These are phyloP conservation scores for Fusarium sambucinum DNA, from an alignment of 2,329 filamentous ascomycete species.

Conservation along the genomic window DNA sequence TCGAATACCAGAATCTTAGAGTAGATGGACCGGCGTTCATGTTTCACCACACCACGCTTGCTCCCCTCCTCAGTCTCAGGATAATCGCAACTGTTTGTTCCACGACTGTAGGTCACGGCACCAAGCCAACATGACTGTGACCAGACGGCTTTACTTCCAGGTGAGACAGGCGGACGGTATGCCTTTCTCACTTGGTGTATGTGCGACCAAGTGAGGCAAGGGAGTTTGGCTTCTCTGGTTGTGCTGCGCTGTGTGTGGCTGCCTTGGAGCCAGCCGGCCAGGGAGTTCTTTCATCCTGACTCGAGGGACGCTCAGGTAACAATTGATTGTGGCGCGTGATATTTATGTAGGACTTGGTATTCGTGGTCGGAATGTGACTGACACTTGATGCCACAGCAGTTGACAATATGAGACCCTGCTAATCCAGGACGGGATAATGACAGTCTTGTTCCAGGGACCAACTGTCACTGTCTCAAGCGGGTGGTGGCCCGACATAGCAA, in stretches of 20 bases:
- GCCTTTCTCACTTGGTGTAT: conserved; percentile 17
- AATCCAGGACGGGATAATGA: conserved; percentile 11
- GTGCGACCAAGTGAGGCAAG: conserved; percentile 31
- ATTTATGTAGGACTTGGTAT: conserved; percentile 15
- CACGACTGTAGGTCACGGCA: conserved; percentile 25
- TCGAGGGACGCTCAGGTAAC: conserved; percentile 27
- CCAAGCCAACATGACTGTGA: conserved; percentile 18
- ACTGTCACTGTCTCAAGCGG: conserved; percentile 22
- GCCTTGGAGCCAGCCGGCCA: conserved; percentile 1
- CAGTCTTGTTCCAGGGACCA: neutral
- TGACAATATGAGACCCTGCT: conserved; percentile 23
- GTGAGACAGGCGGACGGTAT: conserved; percentile 35
- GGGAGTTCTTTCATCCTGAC: conserved; percentile 10
- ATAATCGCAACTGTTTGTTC: conserved; percentile 31
- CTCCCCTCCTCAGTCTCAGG: conserved; percentile 24
- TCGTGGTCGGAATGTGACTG: conserved; percentile 36
- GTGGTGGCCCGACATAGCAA: neutral
- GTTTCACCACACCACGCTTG: conserved; percentile 19
- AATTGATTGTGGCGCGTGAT: conserved; percentile 27
- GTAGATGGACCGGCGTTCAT: conserved; percentile 22
- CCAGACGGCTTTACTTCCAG: conserved; percentile 26
- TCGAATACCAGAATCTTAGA: conserved; percentile 19
- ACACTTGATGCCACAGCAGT: conserved; percentile 24
- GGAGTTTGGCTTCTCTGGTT: conserved; percentile 15
- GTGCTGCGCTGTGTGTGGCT: conserved; percentile 17